Conservation (phyloP, 106 monocot genomes). For the Posidonia australis region DNA sequence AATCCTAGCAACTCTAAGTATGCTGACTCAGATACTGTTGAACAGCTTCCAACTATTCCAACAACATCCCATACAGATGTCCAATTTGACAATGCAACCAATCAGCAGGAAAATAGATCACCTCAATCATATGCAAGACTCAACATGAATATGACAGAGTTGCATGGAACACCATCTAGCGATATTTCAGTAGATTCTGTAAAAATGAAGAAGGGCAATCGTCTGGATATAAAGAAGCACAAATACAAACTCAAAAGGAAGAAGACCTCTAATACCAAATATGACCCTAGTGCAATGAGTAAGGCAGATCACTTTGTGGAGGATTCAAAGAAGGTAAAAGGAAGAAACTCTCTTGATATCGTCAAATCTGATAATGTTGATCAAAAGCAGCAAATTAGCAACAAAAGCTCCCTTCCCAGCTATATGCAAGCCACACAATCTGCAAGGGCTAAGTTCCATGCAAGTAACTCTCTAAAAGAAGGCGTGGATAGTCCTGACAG, state of each 20-base stretch:
- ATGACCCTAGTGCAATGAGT: neutral
- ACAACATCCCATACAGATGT: neutral
- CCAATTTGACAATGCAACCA: neutral
- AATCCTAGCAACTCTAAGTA: neutral
- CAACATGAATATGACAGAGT: neutral
- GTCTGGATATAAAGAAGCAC: neutral
- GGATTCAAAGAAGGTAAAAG: neutral
- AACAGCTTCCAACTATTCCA: neutral
- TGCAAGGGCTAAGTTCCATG: neutral
- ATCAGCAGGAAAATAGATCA: neutral
- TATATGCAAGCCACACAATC: conserved; percentile 6
- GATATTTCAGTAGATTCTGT: neutral
- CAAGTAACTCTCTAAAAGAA: no score
- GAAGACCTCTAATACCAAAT: neutral
- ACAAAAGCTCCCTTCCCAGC: neutral
- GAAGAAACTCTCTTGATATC: neutral
- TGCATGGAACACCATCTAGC: neutral
- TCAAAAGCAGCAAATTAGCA: neutral
- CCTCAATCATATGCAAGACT: neutral
- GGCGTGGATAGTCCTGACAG: no score
- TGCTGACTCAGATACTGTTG: neutral
- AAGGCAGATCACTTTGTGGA: neutral
- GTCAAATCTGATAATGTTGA: neutral
- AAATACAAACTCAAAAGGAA: neutral
- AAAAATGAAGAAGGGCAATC: neutral